Percentiles rank a stretch among this genome's conserved stretches.
Conservation (phyloP, 164 flowering plant genomes). For the Paratinospora sagittata region DNA sequence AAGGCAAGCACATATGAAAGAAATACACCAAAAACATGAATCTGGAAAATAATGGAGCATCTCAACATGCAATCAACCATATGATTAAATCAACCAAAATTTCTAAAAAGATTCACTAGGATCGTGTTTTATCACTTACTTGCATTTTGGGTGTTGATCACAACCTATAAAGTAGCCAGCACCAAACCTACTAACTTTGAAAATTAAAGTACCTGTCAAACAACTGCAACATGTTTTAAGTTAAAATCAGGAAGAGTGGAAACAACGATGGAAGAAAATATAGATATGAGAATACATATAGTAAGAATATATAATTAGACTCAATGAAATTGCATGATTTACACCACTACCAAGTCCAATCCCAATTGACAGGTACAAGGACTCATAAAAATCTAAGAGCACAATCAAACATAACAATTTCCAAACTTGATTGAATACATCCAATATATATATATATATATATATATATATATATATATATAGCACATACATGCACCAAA, state of each 20-base stretch:
- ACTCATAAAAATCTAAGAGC: too few relatives aligned
- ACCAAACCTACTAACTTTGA: slow-evolving; percentile 86
- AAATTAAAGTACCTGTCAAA: slow-evolving; percentile 58
- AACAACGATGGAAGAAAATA: not conserved
- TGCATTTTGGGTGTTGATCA: slow-evolving; percentile 91
- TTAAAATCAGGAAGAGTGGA: not conserved
- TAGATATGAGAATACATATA: not conserved
- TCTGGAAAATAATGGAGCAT: not conserved
- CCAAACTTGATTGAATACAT: too few relatives aligned
- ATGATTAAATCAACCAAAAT: not conserved
- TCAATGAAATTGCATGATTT: not conserved
- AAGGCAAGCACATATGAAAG: not conserved
- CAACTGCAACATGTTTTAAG: slow-evolving; percentile 45
- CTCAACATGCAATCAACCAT: not conserved
- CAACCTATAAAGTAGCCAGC: slow-evolving; percentile 96
- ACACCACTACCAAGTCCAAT: not conserved
- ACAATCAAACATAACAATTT: too few relatives aligned
- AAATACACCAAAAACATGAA: not conserved
- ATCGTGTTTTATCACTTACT: slow-evolving; percentile 51
- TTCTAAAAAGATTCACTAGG: not conserved
- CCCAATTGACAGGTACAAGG: too few relatives aligned
- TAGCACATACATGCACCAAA: too few relatives aligned
- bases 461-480: too few relatives aligned
- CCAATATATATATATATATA: too few relatives aligned
- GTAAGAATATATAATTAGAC: not conserved